These are phyloP conservation scores for Onygenales sp. DNA, from an alignment of 2,329 filamentous ascomycete species.

Conservation along the genomic window DNA sequence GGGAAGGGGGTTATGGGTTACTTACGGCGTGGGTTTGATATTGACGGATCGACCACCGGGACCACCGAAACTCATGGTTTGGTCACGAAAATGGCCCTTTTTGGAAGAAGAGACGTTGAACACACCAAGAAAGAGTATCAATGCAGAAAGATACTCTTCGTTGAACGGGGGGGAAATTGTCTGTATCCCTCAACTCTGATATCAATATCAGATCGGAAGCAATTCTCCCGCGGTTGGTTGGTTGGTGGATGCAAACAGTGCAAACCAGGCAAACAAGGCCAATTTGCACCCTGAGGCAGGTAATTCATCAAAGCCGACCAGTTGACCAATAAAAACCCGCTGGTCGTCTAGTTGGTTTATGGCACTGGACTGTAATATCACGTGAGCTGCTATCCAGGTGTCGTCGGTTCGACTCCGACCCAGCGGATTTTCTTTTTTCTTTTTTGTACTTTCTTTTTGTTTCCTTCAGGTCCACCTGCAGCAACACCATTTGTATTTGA, in stretches of 20 bases:
- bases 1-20: slow-evolving; percentile 10
- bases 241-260: slow-evolving; percentile 16
- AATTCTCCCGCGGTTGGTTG: too few species aligned
- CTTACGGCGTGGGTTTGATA: slow-evolving; percentile 62
- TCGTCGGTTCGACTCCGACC: slow-evolving; percentile 4
- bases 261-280: slow-evolving; percentile 19
- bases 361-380: slow-evolving; percentile 5
- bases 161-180: too few species aligned
- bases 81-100: background rate
- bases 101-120: too few species aligned
- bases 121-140: background rate
- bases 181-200: too few species aligned
- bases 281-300: too few species aligned
- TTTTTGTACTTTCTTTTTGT: background rate
- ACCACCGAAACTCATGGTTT: slow-evolving; percentile 52
- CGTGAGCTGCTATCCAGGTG: slow-evolving; percentile 1
- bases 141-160: background rate
- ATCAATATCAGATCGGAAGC: too few species aligned
- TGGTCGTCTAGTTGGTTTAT: slow-evolving; percentile 5
- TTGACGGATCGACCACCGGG: slow-evolving; percentile 57
- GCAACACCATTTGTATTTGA: too few species aligned
- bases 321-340: slow-evolving; percentile 1
- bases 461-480: background rate
- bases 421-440: slow-evolving; percentile 1
- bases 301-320: background rate